Evolutionary conservation across 1,284 basidiomycete genomes (phyloP), one percentile per base, ranked within the genome.

Genomic region (Lignosus rhinocerotis): DNA sequence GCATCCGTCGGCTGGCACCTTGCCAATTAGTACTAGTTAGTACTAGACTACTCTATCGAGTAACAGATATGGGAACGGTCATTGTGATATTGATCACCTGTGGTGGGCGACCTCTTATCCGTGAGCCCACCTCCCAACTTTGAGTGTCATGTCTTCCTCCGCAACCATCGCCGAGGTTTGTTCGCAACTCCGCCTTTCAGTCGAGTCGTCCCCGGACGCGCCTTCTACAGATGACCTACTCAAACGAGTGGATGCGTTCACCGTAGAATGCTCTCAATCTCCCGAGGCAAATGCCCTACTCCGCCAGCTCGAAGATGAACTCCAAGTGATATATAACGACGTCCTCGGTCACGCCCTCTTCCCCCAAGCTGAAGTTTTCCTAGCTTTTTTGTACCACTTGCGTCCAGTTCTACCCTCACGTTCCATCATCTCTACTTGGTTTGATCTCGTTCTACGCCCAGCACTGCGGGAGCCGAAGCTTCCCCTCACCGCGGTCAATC

Each of bases 351-450:
- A 88, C 66, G 79, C 81, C 10, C 80, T 78, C 33, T 73, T 81
- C 46, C 78, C 76, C n/a, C 86, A 87, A 66, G 80, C 76, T 5
- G 86, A 89, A 65, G 70, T 84, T 14, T 86, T 92, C 66, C 78
- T 93, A 11, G 78, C 80, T 17, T 79, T 90, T 21, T 77, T 92
- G 7, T 78, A 82, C 62, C 84, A 84, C 64, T 77, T 92, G 25
- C 75, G 76, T 9, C 80, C 85, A 7, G 75, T 90, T 34, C 74
- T 91, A 4, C 76, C 86, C 6, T 75, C 86, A 10, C 78, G 79
- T 6, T 87, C 86, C 30, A 76, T 92, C 53, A 88, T 90, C 52
- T 84, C 84, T 3, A 80, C 77, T 25, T 92, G 90, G 90, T 93
- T 90, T 71, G 89, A 93, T 67, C 79, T 88, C 31, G 78, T 89